Evolutionary conservation across 1,139 yeast species (phyloP), one percentile per base, ranked within the genome.

Genomic region (Blastobotrys serpentis): DNA sequence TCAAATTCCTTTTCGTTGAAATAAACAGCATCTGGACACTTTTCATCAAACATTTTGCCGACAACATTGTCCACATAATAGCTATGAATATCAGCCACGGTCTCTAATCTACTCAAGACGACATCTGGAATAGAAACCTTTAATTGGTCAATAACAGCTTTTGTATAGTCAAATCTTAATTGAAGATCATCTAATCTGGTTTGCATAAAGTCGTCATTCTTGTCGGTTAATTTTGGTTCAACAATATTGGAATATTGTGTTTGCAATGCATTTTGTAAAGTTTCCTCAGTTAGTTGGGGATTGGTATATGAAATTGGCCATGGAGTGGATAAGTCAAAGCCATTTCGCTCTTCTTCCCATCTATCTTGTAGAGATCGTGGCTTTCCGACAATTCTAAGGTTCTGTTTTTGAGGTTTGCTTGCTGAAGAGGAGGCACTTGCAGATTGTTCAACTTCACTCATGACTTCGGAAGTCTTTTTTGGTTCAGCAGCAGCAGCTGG

Each of bases 21-120:
- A 66, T 84, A 79, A 47, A 88, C 78, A 38, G 88, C 92, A 55
- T 85, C 79, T 21, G 96, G 94, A 63, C 81, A 79, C 61, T 83
- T 76, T 65, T 85, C 95, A 57, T 77, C 76, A 68, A 73, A 78
- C 46, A 64, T 67, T 11, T 71, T 68, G 30, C 78, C 77, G 29
- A 76, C 69, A 7, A 84, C 72, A 42, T 75, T 67, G 7, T 64
- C 56, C 25, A 65, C 58, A 49, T 81, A 73, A 54, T 77, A 79
- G 0, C 65, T 55, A 51, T 71, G 70, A 46, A 86, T 72, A 21
- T 69, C 72, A 2, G 62, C 60, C 18, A 81, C 76, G 11, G 75
- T 71, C 52, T 71, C 74, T 8, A 83, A 61, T 50, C 71, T 69
- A 2, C 87, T 71, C 21, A 87, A 65, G 38, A 75, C 68, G 50